Evolutionary conservation across 2,329 filamentous ascomycete genomes (phyloP), one percentile per base, ranked within the genome.

Genomic region (Neopestalotiopsis sp.): DNA sequence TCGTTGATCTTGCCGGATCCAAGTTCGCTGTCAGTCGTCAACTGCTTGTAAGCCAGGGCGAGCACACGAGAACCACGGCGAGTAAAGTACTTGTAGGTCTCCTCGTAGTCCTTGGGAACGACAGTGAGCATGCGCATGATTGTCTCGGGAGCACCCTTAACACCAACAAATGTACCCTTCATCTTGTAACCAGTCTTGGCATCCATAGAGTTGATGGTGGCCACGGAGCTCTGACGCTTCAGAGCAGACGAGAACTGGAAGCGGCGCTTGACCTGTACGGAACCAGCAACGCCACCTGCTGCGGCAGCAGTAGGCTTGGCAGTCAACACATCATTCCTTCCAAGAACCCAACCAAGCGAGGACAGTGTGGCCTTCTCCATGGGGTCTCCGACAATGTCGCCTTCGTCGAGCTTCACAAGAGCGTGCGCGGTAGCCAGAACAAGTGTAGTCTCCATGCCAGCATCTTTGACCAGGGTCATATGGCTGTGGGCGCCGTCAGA

Each of bases 161-260:
- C 96, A 79, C 91, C 94, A 67, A 94, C 95, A 78, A 99, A 97
- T 0, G 96, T 98, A 71, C 93, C 92, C 78, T 90, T 93, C 70
- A 91, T 84, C 81, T 92, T 95, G 79, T 91, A 91, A 20, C 92
- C 92, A 7, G 90, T 92, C 77, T 89, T 89, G 34, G 87, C 87
- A 75, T 97, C 91, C 45, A 88, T 89, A 61, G 89, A 89, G 66
- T 92, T 86, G 63, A 98, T 90, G 10, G 92, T 94, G 30, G 97
- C 94, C 70, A 99, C 90, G 4, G 96, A 97, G 81, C 95, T 98
- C 82, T 98, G 95, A 67, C 96, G 92, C 83, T 99, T 99, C 68
- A 99, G 87, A 2, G 94, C 91, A 53, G 96, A 99, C 7, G 96
- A 99, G 81, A 99, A 99, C 77, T 98, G 96, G 88, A 99, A 99